Base-by-base conservation (phyloP, 2,329 filamentous ascomycete genomes). In the Graphilbum sp. region DNA sequence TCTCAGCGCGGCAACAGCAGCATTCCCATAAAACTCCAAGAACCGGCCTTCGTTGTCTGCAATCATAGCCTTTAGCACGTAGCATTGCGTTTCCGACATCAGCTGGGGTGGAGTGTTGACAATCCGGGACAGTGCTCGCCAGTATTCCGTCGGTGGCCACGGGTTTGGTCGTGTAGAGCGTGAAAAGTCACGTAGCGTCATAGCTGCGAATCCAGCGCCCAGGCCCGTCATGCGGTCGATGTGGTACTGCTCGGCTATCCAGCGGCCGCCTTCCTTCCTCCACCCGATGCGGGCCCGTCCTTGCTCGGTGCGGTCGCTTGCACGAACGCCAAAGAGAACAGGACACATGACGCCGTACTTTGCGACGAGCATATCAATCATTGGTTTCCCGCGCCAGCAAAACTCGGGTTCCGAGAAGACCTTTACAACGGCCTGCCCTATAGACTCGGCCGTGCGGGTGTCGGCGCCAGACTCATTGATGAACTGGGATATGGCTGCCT, bases 271-370 rank as follows among this genome's bases (percentile, higher is more conserved):
- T 12, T 74, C 68, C 46, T 66, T 72, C 56, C 66, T 69, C 84
- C 85, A 93, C 1, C 84, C 85, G 3, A 93, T 57, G n/a, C 70
- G 67, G 16, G 57, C 47, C 12, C 77, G 70, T 1, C 84, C 85
- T 11, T 64, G 63, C 34, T 75, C 68, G 1, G 77, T 92, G 43
- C 67, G 75, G 53, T 93, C 84, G 44, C 65, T 75, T 19, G 84
- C 87, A 32, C 73, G 69, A 46, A 87, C 73, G 16, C 88, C 88
- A 53, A 92, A 96, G 1, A 98, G 63, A 2, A 86, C 77, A 0
- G 90, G 88, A 49, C 85, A 93, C 4, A 73, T 66, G 15, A 81
- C 66, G 42, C 86, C 75, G 50, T 83, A 81, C 56, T 96, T 95
- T 39, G 87, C 79, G 50, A 86, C 69, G 5, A 90, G 57, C 36